Evolutionary conservation across 345 rosid species (phyloP), one percentile per base, ranked within the genome.

Genomic region (Camelina laxa): DNA sequence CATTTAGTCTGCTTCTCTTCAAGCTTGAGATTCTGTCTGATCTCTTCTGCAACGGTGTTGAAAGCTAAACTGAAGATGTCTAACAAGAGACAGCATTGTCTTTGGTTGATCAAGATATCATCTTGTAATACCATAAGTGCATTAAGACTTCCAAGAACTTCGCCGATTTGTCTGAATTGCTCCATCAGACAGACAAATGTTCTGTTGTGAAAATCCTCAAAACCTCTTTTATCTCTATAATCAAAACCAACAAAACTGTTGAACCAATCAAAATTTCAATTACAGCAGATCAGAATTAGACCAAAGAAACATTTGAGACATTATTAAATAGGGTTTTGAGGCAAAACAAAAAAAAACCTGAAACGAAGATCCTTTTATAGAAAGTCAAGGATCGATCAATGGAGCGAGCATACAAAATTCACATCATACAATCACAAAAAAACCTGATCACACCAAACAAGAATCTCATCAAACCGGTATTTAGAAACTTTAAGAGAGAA

Each of bases 101-200:
- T 81, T 64, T 74, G 78, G 76, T 94, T 94, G 88, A 94, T 84
- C 36, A 66, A 88, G 30, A 86, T 84, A 4, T 89, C 91, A 17
- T 95, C 97, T 79, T 84, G 90, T 80, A 95, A 72, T 59, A 90
- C 91, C 97, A 89, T 89, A 4, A 89, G 79, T 41, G 97, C 97
- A 53, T 79, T 87, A 77, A 95, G 77, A 78, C 99, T 90, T 70
- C 99, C 99, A 12, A 95, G 55, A 39, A 88, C 97, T 83, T 90
- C 97, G 4, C 97, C 97, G 4, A 92, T 82, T 63, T 90, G 98
- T 83, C 98, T 82, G 81, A 95, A 92, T 64, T 84, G 97, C 65
- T 87, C 94, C 98, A 91, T 87, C 17, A 8, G 57, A 63, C 17
- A 12, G 15, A 63, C 55, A 39, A 41, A 33, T 65, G 7, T 21